Evolutionary conservation across 306 rosid species (phyloP), one percentile per base, ranked within the genome.

Genomic region (Ziziphus jujuba): DNA sequence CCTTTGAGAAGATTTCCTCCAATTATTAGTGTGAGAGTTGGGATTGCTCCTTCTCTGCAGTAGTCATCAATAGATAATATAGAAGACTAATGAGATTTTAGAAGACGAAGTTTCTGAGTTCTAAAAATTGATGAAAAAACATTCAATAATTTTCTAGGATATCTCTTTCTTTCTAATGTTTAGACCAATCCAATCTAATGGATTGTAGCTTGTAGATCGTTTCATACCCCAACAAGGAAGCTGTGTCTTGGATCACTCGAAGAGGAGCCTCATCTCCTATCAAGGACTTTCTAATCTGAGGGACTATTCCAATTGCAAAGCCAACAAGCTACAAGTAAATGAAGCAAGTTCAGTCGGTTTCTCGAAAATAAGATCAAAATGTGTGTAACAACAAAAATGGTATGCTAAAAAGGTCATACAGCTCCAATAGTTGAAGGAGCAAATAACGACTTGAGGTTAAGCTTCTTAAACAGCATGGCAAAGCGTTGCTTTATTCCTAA

Each of bases 1-100:
- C 97, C 97, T 78, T 56, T 88, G 19, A 88, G 80, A 61, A 85
- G 96, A 84, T 88, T 91, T 75, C 90, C 93, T 67, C 97, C 97
- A 50, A 91, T 43, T 56, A 91, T 80, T 50, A 91, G 89, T 7
- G 97, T 87, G 45, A 85, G 72, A 28, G 81, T 56, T 69, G 96
- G 97, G 61, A 91, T 73, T 49, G 91, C 83, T 48, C 87, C 96
- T 3, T 91, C 84, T 54, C 97, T 89, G 84, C 69, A 81, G 44
- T 66, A 48, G 12, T 40, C 1, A 36, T 57, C 33, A 52, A 58
- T 52, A 51, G 19, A 10, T 19, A 53, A 49, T 44, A 57, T 6
- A 19, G 22, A 34, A 9, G 17, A 48, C 14, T 5, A 16, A 53
- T 68, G 19, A 52, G 17, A 38, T 1, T 28, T 28, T 28, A 28